These are phyloP conservation scores for Mitragyna speciosa DNA, from an alignment of 257 asterid genomes.

Conservation along the genomic window DNA sequence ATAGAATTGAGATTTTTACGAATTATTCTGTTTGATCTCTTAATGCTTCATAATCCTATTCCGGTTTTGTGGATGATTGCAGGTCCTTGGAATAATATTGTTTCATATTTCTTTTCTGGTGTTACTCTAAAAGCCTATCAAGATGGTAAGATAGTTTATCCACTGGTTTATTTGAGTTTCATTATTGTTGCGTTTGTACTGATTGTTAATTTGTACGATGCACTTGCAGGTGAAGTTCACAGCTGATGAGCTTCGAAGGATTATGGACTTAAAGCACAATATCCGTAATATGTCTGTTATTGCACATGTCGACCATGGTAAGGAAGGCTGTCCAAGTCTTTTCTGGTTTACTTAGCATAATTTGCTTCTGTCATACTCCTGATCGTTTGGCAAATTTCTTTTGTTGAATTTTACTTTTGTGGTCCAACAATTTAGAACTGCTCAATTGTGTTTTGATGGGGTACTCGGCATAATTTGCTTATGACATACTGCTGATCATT, in stretches of 20 bases:
- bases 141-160: slow-evolving; percentile 24
- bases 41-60: neutral
- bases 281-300: slow-evolving; percentile 50
- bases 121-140: slow-evolving; percentile 4
- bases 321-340: neutral
- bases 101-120: neutral
- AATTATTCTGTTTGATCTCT: neutral
- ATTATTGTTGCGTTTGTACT: neutral
- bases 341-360: neutral
- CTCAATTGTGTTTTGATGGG: no score
- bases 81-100: neutral
- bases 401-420: no score
- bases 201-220: neutral
- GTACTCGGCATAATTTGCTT: no score
- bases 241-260: slow-evolving; percentile 39
- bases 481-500: no score
- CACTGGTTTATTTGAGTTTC: no score
- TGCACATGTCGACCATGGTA: slow-evolving; percentile 53
- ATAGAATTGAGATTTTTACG: neutral
- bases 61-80: neutral
- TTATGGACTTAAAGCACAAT: slow-evolving; percentile 46
- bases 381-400: neutral
- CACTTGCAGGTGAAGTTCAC: slow-evolving; percentile 48
- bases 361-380: no score
- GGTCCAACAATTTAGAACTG: no score